Conservation (phyloP, 148 eudicot genomes). For the Amaranthus palmeri region DNA sequence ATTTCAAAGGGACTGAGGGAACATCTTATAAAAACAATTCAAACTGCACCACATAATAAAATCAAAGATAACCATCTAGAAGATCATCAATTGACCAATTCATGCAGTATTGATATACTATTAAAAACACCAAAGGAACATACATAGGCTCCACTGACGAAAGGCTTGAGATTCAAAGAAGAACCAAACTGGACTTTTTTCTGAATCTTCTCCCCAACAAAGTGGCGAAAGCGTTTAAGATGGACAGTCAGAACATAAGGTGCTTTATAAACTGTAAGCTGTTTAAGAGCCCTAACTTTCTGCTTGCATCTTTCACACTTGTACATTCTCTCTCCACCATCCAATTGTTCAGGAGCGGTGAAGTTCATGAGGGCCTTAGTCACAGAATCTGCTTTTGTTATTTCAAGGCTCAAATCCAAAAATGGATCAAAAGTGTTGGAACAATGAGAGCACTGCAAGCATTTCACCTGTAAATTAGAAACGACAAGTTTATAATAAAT, state of each 20-base stretch:
- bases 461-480: constrained; percentile 64
- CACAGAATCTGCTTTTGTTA: constrained; percentile 67
- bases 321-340: constrained; percentile 85
- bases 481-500: not conserved
- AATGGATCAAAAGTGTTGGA: constrained; percentile 90
- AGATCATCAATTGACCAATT: not conserved
- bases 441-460: constrained; percentile 75
- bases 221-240: constrained; percentile 78
- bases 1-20: not conserved
- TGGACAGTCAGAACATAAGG: constrained; percentile 81
- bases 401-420: constrained; percentile 90
- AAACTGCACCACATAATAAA: not conserved
- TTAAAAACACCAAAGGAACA: constrained; percentile 26
- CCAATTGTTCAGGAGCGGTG: constrained; percentile 76
- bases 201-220: constrained; percentile 73
- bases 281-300: constrained; percentile 86
- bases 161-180: constrained; percentile 75
- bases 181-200: constrained; percentile 68
- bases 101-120: too few relatives aligned
- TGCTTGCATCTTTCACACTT: constrained; percentile 85
- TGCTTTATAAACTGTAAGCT: constrained; percentile 73
- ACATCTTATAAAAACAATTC: not conserved
- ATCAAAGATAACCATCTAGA: not conserved
- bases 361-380: constrained; percentile 67
- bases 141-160: constrained; percentile 75